Base-by-base conservation (phyloP, 495 filamentous ascomycete species). In the Baudoinia panamericana region DNA sequence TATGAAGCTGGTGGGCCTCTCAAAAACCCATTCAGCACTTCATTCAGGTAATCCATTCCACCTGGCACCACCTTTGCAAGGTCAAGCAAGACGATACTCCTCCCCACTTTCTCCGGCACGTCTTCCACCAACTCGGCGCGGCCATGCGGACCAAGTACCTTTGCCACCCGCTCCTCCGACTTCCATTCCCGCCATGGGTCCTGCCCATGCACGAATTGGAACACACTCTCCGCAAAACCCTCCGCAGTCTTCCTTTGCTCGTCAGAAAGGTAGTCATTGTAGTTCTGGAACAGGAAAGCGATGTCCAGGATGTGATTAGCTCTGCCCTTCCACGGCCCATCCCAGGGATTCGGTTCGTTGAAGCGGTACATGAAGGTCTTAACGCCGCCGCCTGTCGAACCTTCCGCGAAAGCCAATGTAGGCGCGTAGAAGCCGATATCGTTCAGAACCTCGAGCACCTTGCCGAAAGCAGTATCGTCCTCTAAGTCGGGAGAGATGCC, bases 321-420 rank as follows among this genome's bases (percentile, higher is more conserved):
- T 10, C 40, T 43, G 5, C 61, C 62, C 39, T 67, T 64, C 55
- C 56, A 67, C 4, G 52, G 51, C 2, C 66, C 66, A 9, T 67
- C 60, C 62, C 64, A 71, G 0, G 66, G 66, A 45, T 68, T 69
- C 0, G 54, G 55, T 28, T 65, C 62, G 38, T 69, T 66, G 56
- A 70, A 68, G 26, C 68, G 58, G 52, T 68, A 69, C 6, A 66
- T 56, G 39, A 64, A 63, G 12, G 63, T 47, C 18, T 41, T 13
- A 30, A 41, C 30, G 2, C 27, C 15, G 49, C 22, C 63, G 2
- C 63, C 56, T 10, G 48, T 52, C 61, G 59, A 65, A 15, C 54
- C 59, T 27, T 43, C 34, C 4, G 62, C 58, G 18, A 56, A 56
- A 5, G 54, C 46, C 19, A 65, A 28, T 0, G 58, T 53, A 0